phyloP scores from a whole-genome alignment of 2,329 filamentous ascomycete species.

The Fusarium marasasianum region DNA sequence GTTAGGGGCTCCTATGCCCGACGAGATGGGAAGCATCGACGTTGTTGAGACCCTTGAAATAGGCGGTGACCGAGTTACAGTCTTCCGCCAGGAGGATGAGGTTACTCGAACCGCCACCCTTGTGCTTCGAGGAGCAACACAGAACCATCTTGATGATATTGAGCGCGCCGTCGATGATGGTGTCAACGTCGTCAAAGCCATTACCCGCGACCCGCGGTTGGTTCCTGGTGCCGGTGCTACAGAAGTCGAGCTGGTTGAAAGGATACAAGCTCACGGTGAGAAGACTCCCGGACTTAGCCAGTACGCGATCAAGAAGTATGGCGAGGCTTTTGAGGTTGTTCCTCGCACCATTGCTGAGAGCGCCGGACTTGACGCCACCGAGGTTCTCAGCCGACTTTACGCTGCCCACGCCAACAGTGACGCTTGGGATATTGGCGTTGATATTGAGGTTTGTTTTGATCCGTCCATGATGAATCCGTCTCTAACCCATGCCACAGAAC shows the following conservation, averaged over 20 bases:
- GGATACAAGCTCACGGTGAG: slow-evolving; percentile 89
- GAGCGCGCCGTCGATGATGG: slow-evolving; percentile 98
- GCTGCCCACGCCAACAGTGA: slow-evolving; percentile 91
- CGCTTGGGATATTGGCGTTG: slow-evolving; percentile 90
- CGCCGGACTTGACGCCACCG: slow-evolving; percentile 95
- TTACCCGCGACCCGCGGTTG: slow-evolving; percentile 89
- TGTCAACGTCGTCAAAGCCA: slow-evolving; percentile 98
- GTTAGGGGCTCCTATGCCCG: slow-evolving; percentile 97
- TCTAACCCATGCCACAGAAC: slow-evolving; percentile 60
- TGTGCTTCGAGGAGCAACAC: slow-evolving; percentile 92
- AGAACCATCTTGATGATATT: slow-evolving; percentile 97
- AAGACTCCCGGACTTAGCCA: slow-evolving; percentile 92
- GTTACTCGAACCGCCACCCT: slow-evolving; percentile 92
- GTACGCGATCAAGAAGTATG: slow-evolving; percentile 97
- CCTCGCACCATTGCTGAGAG: slow-evolving; percentile 94
- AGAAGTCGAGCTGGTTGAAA: slow-evolving; percentile 92
- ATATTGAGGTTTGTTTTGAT: slow-evolving; percentile 74
- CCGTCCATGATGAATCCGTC: not conserved
- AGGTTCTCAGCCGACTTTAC: slow-evolving; percentile 91
- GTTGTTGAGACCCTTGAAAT: slow-evolving; percentile 98
- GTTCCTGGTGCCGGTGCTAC: slow-evolving; percentile 95
- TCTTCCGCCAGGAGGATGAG: slow-evolving; percentile 96
- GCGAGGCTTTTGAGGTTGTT: slow-evolving; percentile 96
- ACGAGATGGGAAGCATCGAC: slow-evolving; percentile 96
- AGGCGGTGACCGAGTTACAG: slow-evolving; percentile 95